A percentile compares a stretch with the other conserved stretches of the same genome.
These are phyloP conservation scores for Colletotrichum truncatum DNA, from an alignment of 2,329 filamentous ascomycete species.

Conservation along the genomic window DNA sequence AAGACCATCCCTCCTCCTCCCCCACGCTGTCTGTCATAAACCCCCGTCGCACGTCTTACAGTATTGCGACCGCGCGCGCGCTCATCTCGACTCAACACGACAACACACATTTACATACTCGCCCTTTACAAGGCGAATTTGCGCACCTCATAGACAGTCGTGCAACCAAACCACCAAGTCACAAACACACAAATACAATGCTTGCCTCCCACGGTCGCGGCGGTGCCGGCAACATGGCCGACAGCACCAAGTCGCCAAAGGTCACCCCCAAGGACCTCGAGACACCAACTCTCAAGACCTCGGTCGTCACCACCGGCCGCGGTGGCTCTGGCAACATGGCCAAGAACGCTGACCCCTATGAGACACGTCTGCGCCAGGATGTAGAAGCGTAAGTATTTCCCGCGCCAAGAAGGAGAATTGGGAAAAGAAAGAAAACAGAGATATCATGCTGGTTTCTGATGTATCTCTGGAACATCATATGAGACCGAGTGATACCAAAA, in stretches of 20 bases:
- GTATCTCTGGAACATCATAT: too few relatives aligned
- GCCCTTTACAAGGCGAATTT: background rate
- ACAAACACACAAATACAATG: slow-evolving; percentile 40
- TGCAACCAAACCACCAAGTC: background rate
- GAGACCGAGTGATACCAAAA: too few relatives aligned
- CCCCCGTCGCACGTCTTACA: too few relatives aligned
- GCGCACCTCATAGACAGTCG: slow-evolving; percentile 1
- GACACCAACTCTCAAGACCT: slow-evolving; percentile 84
- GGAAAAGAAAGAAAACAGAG: too few relatives aligned
- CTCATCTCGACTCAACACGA: too few relatives aligned
- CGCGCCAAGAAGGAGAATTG: too few relatives aligned
- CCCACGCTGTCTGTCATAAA: too few relatives aligned
- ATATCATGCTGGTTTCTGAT: too few relatives aligned
- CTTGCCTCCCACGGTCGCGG: slow-evolving; percentile 77
- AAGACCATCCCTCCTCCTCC: too few relatives aligned
- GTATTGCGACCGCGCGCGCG: too few relatives aligned
- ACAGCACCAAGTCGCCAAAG: slow-evolving; percentile 55
- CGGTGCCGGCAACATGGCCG: slow-evolving; percentile 79
- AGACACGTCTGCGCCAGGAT: slow-evolving; percentile 85
- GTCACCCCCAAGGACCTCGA: slow-evolving; percentile 72
- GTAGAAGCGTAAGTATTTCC: slow-evolving; percentile 71
- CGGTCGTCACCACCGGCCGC: slow-evolving; percentile 89
- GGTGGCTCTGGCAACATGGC: slow-evolving; percentile 92
- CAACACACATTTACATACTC: background rate
- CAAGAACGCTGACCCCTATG: slow-evolving; percentile 72